A percentile compares a stretch with the other conserved stretches of the same genome.
These are phyloP conservation scores for Schizopora paradoxa DNA, from an alignment of 1,284 basidiomycete species.

Conservation along the genomic window DNA sequence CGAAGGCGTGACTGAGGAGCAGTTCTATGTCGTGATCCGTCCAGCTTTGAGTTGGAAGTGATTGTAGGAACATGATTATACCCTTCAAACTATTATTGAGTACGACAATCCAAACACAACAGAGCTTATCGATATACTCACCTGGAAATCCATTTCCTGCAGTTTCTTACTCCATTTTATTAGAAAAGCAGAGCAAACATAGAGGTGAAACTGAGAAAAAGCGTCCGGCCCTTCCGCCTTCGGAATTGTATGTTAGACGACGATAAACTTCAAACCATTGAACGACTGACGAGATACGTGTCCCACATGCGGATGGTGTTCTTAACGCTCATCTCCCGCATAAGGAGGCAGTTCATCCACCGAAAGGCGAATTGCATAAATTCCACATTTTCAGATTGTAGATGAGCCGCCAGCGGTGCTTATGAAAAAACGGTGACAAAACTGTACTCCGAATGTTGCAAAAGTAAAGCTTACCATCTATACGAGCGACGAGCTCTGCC, in stretches of 20 bases:
- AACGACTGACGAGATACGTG: slow-evolving; percentile 81
- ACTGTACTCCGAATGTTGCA: slow-evolving; percentile 48
- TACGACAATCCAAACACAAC: not conserved
- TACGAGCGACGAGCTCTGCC: slow-evolving; percentile 87
- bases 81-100: slow-evolving; percentile 47
- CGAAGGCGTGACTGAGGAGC: slow-evolving; percentile 92
- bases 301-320: slow-evolving; percentile 99
- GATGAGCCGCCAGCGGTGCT: slow-evolving; percentile 80
- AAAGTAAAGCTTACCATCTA: slow-evolving; percentile 62
- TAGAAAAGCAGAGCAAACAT: slow-evolving; percentile 93
- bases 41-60: slow-evolving; percentile 93
- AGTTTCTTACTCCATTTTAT: slow-evolving; percentile 89
- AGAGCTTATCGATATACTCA: slow-evolving; percentile 29
- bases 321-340: slow-evolving; percentile 92
- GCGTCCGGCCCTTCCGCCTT: slow-evolving; percentile 93
- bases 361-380: slow-evolving; percentile 99
- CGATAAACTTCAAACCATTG: not conserved
- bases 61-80: slow-evolving; percentile 99
- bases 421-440: slow-evolving; percentile 28
- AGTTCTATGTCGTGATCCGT: slow-evolving; percentile 94
- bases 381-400: slow-evolving; percentile 87
- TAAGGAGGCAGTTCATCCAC: slow-evolving; percentile 97
- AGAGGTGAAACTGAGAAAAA: slow-evolving; percentile 94
- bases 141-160: slow-evolving; percentile 95
- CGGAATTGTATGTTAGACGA: slow-evolving; percentile 9